phyloP scores from a whole-genome alignment of 176 grass and related monocot genomes.

The barley (Hordeum vulgare) region MorexV3_pseudomolecules_assembly NC_058524.1:583424048-583424547 shows the following conservation, averaged over 20 bases:
- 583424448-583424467: too few species aligned
- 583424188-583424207: too few species aligned
- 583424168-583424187: too few species aligned
- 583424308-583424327: not conserved
- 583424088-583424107: constrained; percentile 10
- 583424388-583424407: not conserved
- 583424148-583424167: not conserved
- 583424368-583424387: not conserved
- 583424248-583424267: not conserved
- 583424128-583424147: constrained; percentile 22
- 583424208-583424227: not conserved
- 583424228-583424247: constrained; percentile 10
- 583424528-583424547: too few species aligned
- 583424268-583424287: constrained; percentile 13
- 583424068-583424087: not conserved
- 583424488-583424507: too few species aligned
- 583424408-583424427: not conserved
- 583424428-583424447: not conserved
- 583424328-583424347: constrained; percentile 3
- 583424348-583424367: not conserved
- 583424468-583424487: too few species aligned
- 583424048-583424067: constrained; percentile 4
- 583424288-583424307: not conserved
- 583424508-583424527: too few species aligned
- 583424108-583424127: constrained; percentile 1